Evolutionary conservation across 805 yeast genomes (phyloP).

Genomic region (Teunomyces aglyptinius): DNA sequence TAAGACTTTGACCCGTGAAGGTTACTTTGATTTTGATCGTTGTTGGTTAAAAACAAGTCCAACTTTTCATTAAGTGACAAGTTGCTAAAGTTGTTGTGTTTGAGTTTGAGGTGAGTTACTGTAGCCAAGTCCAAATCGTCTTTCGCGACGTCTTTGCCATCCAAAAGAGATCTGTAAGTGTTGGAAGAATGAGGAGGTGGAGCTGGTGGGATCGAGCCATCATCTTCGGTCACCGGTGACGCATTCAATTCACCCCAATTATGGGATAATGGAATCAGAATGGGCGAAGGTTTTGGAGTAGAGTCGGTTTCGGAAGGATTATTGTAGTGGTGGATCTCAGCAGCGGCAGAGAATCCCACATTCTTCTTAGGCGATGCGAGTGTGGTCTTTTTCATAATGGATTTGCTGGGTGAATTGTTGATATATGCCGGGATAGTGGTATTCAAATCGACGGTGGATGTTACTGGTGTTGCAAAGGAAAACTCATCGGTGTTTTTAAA

Average conservation of each 20-base stretch:
- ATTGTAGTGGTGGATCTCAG: slow-evolving; percentile 31
- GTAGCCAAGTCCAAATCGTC: slow-evolving; percentile 15
- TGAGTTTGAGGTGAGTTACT: slow-evolving; percentile 17
- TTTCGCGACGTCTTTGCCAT: slow-evolving; percentile 1
- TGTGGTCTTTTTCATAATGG: slow-evolving; percentile 33
- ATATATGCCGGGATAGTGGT: slow-evolving; percentile 5
- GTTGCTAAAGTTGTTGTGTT: slow-evolving; percentile 27
- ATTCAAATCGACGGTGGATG: slow-evolving; percentile 16
- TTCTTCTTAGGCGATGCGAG: slow-evolving; percentile 36
- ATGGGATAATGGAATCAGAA: slow-evolving; percentile 11
- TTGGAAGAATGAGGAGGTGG: slow-evolving; percentile 12
- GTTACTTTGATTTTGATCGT: slow-evolving; percentile 6
- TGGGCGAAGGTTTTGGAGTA: slow-evolving; percentile 1
- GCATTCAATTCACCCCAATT: slow-evolving; percentile 20
- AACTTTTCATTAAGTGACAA: slow-evolving; percentile 44
- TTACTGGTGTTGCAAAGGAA: slow-evolving; percentile 24
- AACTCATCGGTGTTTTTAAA: slow-evolving; percentile 22
- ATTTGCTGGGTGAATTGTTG: slow-evolving; percentile 34
- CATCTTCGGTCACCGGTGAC: slow-evolving; percentile 15
- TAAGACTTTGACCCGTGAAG: slow-evolving; percentile 13
- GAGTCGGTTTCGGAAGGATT: slow-evolving; percentile 8
- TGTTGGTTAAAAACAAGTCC: slow-evolving; percentile 36
- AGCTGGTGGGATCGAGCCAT: slow-evolving; percentile 10
- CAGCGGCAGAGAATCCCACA: slow-evolving; percentile 32
- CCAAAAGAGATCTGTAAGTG: slow-evolving; percentile 6